Conservation (phyloP, 495 filamentous ascomycete genomes). For the Penicillium goetzii region DNA sequence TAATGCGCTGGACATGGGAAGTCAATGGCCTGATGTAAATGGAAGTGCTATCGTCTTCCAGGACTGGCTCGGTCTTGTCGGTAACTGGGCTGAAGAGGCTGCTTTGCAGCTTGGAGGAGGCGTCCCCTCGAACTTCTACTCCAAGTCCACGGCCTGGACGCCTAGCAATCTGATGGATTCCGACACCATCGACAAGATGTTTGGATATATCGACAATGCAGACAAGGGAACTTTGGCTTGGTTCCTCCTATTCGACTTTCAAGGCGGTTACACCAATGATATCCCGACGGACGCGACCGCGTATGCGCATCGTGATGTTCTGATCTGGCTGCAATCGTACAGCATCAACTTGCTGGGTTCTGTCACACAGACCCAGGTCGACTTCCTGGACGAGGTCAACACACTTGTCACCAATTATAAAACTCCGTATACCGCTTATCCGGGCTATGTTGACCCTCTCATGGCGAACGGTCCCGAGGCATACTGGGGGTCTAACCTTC, state of each 20-base stretch:
- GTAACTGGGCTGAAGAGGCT: slow-evolving; percentile 53
- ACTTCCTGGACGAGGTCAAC: slow-evolving; percentile 48
- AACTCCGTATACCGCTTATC: slow-evolving; percentile 51
- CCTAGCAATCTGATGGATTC: slow-evolving; percentile 42
- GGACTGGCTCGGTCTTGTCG: slow-evolving; percentile 57
- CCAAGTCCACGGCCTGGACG: slow-evolving; percentile 51
- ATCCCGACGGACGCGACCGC: slow-evolving; percentile 40
- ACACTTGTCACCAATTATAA: slow-evolving; percentile 30
- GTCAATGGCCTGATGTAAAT: slow-evolving; percentile 58
- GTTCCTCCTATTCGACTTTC: slow-evolving; percentile 47
- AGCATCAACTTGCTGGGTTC: slow-evolving; percentile 47
- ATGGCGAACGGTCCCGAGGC: slow-evolving; percentile 46
- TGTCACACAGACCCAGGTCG: slow-evolving; percentile 38
- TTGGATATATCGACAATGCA: slow-evolving; percentile 45
- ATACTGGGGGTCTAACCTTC: slow-evolving; percentile 56
- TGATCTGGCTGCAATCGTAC: slow-evolving; percentile 46
- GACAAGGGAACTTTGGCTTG: slow-evolving; percentile 51
- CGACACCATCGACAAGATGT: slow-evolving; percentile 40
- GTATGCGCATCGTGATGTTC: slow-evolving; percentile 43
- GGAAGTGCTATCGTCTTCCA: slow-evolving; percentile 60
- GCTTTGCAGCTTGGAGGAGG: slow-evolving; percentile 32
- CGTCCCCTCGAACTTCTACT: slow-evolving; percentile 43
- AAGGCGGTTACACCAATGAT: slow-evolving; percentile 41
- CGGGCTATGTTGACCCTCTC: slow-evolving; percentile 67
- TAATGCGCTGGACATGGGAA: slow-evolving; percentile 52